Base-by-base conservation (phyloP, 176 grass and related monocot genomes). In the Musa acuminata region DNA sequence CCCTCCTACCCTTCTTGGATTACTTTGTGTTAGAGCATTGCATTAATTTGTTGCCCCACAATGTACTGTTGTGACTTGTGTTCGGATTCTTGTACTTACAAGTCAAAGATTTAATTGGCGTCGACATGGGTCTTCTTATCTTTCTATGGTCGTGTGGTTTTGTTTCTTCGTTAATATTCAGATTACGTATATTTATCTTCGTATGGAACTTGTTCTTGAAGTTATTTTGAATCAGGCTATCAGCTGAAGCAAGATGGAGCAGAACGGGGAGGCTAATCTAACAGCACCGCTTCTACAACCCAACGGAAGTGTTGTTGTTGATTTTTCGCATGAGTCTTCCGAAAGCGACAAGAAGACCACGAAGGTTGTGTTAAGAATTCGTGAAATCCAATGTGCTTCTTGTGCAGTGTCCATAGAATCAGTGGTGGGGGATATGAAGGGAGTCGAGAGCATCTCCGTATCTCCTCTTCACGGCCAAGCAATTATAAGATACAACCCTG, bases 391-490 rank as follows among this genome's bases (percentile, higher is more conserved):
- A 0, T 99, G 90, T 10, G 86, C 90, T 19, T 99, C 95, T 49
- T 91, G 95, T 70, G 80, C 86, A 14, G 80, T 60, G 51, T 87
- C 80, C 49, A 99, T 94, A 64, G 91, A 99, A 81, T 86, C 95
- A 0, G 86, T 87, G 21, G 84, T 99, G 49, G 84, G 85, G 0
- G 75, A 73, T 43, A 83, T 99, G 75, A 80, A 87, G 71, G 95
- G 95, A 20, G 83, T 99, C 9, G 91, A 99, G 84, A 91, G 84
- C 85, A 75, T 91, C 69, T 90, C 85, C 11, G 91, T 99, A 21
- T 86, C 86, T 3, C 69, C 74, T 8, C 80, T 99, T 64, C 95
- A 94, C 80, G 91, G 91, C 25, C 86, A 87, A 49, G 81, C 84
- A 29, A 68, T 86, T 16, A 85, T 99, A 62, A 83, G 76, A 82